A percentile compares a stretch with the other conserved stretches of the same genome.
phyloP scores from a whole-genome alignment of 495 filamentous ascomycete species.

The Aspergillus kassunensis region DNA sequence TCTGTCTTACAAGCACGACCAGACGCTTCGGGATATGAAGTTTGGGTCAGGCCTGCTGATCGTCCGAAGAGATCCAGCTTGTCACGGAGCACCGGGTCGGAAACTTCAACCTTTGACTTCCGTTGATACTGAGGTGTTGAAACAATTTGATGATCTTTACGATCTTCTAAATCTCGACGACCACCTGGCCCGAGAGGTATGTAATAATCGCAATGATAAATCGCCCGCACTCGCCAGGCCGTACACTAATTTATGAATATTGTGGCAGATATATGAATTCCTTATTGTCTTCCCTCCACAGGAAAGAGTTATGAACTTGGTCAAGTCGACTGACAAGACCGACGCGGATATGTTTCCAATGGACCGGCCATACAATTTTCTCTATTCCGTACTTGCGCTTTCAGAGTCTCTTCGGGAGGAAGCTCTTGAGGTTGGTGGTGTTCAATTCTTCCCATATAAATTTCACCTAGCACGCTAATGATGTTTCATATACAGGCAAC shows the following conservation, averaged over 20 bases:
- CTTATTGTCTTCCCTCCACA: slow-evolving; percentile 69
- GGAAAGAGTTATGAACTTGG: slow-evolving; percentile 52
- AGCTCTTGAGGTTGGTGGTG: slow-evolving; percentile 31
- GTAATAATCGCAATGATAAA: slow-evolving; percentile 4
- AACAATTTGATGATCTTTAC: slow-evolving; percentile 84
- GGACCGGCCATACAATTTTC: slow-evolving; percentile 64
- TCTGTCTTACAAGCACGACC: slow-evolving; percentile 35
- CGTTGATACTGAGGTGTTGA: slow-evolving; percentile 71
- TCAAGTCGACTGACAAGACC: slow-evolving; percentile 50
- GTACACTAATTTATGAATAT: background rate
- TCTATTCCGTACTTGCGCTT: slow-evolving; percentile 70
- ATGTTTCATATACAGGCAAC: slow-evolving; percentile 22
- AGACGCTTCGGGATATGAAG: slow-evolving; percentile 38
- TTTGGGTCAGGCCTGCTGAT: slow-evolving; percentile 61
- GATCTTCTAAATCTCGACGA: slow-evolving; percentile 74
- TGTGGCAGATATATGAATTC: slow-evolving; percentile 66
- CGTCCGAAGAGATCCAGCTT: slow-evolving; percentile 40
- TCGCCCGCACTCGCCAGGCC: background rate
- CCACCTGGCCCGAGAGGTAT: slow-evolving; percentile 62
- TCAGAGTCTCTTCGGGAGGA: slow-evolving; percentile 47
- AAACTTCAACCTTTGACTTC: slow-evolving; percentile 37
- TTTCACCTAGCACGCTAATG: slow-evolving; percentile 5
- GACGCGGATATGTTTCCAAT: slow-evolving; percentile 62
- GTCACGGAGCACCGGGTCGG: slow-evolving; percentile 26
- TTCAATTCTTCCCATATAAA: background rate